Percentiles rank a stretch among this genome's conserved stretches.
These are phyloP conservation scores for Eruca vesicaria DNA, from an alignment of 441 rosid genomes.

Conservation along the genomic window DNA sequence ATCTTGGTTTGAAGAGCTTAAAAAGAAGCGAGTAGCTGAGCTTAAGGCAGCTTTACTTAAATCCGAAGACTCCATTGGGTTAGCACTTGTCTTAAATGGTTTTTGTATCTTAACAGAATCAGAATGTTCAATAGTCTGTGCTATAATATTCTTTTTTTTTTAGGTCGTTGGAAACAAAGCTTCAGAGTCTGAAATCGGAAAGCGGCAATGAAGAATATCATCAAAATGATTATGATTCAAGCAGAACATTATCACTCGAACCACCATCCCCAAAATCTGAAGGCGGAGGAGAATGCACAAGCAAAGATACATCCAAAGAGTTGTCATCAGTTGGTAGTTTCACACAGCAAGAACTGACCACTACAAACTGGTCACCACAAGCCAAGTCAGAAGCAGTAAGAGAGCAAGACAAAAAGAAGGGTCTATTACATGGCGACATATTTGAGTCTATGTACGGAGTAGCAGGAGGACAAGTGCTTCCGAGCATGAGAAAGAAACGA, in stretches of 20 bases:
- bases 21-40: conserved; percentile 73
- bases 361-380: conserved; percentile 55
- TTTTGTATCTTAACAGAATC: not conserved
- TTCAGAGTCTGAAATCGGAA: conserved; percentile 65
- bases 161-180: conserved; percentile 84
- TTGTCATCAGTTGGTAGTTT: conserved; percentile 82
- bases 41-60: conserved; percentile 64
- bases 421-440: conserved; percentile 35
- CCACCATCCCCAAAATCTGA: conserved; percentile 57
- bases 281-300: conserved; percentile 49
- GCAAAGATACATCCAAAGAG: conserved; percentile 62
- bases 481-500: conserved; percentile 57
- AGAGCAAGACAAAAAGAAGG: conserved; percentile 33
- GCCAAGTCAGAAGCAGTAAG: conserved; percentile 37
- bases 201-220: conserved; percentile 37
- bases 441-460: conserved; percentile 33
- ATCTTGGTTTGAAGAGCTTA: conserved; percentile 83
- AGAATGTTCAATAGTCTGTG: not conserved
- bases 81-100: not conserved
- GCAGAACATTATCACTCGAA: conserved; percentile 58
- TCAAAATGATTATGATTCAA: conserved; percentile 48
- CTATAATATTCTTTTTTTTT: conserved; percentile 18
- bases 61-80: conserved; percentile 87
- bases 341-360: conserved; percentile 54
- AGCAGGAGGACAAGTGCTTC: conserved; percentile 44